phyloP scores from a whole-genome alignment of 345 rosid genomes.

The Acer saccharum region DNA sequence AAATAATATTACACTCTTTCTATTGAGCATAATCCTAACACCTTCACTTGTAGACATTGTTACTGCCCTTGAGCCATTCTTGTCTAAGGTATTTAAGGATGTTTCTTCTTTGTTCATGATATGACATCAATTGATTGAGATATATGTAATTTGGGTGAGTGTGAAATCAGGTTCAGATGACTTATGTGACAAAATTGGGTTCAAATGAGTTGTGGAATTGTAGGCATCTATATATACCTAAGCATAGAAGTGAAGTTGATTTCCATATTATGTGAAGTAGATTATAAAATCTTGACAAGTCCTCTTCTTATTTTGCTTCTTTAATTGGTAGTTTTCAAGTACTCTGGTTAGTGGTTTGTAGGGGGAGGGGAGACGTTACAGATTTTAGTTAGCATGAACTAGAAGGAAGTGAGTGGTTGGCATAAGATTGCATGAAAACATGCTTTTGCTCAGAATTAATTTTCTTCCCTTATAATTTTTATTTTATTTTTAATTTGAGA shows the following conservation, averaged over 20 bases:
- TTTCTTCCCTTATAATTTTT: too few relatives aligned
- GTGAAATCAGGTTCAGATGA: not conserved
- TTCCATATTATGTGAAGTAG: not conserved
- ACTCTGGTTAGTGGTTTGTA: not conserved
- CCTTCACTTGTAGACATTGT: constrained; percentile 69
- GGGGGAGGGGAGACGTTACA: not conserved
- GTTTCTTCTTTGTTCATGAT: not conserved
- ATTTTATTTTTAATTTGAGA: too few relatives aligned
- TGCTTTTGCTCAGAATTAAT: not conserved
- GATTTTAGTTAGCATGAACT: not conserved
- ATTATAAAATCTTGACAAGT: not conserved
- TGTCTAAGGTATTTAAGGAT: constrained; percentile 67
- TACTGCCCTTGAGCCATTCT: constrained; percentile 79
- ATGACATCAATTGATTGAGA: not conserved
- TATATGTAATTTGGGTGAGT: not conserved
- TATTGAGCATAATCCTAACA: too few relatives aligned
- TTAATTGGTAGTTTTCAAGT: constrained; percentile 1
- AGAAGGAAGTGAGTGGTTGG: not conserved
- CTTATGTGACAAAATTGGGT: not conserved
- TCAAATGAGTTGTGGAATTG: not conserved
- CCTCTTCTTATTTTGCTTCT: not conserved
- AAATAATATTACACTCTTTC: too few relatives aligned
- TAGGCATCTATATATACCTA: not conserved
- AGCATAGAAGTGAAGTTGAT: not conserved
- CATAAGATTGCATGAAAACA: not conserved